These are phyloP conservation scores for Schizosaccharomyces octosporus DNA, from an alignment of 805 yeast genomes.

Conservation along the genomic window DNA sequence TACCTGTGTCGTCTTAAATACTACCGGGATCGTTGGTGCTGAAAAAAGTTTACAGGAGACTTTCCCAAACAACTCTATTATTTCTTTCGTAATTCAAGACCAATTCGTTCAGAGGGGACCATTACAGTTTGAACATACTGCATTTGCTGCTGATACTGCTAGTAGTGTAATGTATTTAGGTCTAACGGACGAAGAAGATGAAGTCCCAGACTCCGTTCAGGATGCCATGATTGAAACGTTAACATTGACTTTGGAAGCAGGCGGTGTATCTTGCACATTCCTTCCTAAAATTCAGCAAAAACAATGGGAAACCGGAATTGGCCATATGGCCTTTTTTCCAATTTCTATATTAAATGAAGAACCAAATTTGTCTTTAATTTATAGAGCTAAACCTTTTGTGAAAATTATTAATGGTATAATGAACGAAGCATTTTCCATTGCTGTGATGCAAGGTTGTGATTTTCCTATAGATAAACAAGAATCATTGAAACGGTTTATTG, in stretches of 20 bases:
- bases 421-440: conserved; percentile 4
- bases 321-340: conserved; percentile 8
- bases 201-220: conserved; percentile 3
- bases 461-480: conserved; percentile 23
- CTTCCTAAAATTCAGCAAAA: conserved; percentile 8
- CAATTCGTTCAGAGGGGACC: conserved; percentile 7
- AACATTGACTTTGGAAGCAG: conserved; percentile 9
- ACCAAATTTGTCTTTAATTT: conserved; percentile 6
- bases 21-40: conserved; percentile 30
- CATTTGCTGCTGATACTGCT: conserved; percentile 3
- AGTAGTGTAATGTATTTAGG: conserved; percentile 6
- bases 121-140: conserved; percentile 8
- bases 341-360: conserved; percentile 8
- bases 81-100: conserved; percentile 33
- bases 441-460: background rate
- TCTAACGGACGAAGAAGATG: background rate
- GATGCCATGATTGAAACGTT: conserved; percentile 8
- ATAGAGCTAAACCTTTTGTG: conserved; percentile 4
- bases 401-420: conserved; percentile 4
- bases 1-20: conserved; percentile 28
- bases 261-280: conserved; percentile 6
- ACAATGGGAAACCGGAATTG: conserved; percentile 9
- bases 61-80: conserved; percentile 25
- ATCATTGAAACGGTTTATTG: conserved; percentile 29
- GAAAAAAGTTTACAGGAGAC: conserved; percentile 29